A percentile compares a stretch with the other conserved stretches of the same genome.
Evolutionary conservation across 805 yeast species (phyloP).

Genomic region (Candida anglica): DNA sequence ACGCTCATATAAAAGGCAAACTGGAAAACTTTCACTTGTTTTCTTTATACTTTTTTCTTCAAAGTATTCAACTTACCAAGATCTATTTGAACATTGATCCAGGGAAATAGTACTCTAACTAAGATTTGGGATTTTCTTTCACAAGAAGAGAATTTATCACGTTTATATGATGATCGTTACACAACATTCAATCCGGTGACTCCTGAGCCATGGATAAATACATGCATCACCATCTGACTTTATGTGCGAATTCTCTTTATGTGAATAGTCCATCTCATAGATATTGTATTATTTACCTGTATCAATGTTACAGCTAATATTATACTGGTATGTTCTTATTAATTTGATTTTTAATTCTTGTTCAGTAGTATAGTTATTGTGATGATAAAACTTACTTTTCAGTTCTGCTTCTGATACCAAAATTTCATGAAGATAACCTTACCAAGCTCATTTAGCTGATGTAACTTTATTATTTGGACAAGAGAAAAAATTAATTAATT

Average conservation of each 20-base stretch:
- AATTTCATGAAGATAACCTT: constrained; percentile 67
- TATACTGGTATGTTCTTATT: no score
- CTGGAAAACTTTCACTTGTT: no score
- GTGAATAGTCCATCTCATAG: background rate
- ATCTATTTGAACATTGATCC: background rate
- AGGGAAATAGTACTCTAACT: constrained; percentile 4
- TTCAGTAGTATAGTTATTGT: no score
- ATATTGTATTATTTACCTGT: constrained; percentile 6
- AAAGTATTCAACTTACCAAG: no score
- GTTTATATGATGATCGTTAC: constrained; percentile 21
- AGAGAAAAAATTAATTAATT: no score
- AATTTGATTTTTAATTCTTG: no score
- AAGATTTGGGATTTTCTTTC: background rate
- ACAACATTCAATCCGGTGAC: constrained; percentile 43
- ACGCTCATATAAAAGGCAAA: no score
- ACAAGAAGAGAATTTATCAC: no score
- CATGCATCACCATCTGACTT: constrained; percentile 98
- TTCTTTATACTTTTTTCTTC: no score
- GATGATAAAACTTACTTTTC: constrained; percentile 65
- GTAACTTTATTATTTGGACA: no score
- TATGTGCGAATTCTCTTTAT: background rate
- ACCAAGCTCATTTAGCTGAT: constrained; percentile 63
- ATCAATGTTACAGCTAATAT: constrained; percentile 2
- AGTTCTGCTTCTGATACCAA: constrained; percentile 97
- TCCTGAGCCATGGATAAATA: constrained; percentile 75